Evolutionary conservation across 805 yeast genomes (phyloP).

Genomic region (Kluyveromyces lactis): DNA sequence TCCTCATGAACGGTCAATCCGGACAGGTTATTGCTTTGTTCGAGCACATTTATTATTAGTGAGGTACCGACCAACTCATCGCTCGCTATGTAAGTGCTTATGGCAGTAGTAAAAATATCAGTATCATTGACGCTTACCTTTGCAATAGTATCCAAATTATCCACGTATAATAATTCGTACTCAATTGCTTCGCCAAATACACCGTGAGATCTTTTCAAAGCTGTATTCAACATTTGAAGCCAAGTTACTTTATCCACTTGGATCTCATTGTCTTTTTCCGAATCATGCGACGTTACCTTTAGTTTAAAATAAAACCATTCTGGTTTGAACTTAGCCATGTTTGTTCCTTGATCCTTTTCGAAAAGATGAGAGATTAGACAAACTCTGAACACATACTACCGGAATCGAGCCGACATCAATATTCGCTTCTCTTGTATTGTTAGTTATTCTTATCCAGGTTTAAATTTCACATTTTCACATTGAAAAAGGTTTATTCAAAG

Average conservation of each 20-base stretch:
- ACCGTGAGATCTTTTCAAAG: constrained; percentile 33
- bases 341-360: too few species aligned
- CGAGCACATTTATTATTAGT: constrained; percentile 15
- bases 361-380: too few species aligned
- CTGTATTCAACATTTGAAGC: constrained; percentile 30
- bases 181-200: constrained; percentile 34
- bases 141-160: constrained; percentile 19
- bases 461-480: too few species aligned
- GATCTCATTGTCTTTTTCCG: constrained; percentile 13
- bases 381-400: too few species aligned
- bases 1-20: constrained; percentile 20
- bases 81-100: constrained; percentile 27
- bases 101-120: constrained; percentile 23
- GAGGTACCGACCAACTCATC: constrained; percentile 24
- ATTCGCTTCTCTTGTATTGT: too few species aligned
- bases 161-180: constrained; percentile 22
- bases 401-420: too few species aligned
- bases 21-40: constrained; percentile 16
- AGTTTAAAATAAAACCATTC: constrained; percentile 23
- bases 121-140: constrained; percentile 25
- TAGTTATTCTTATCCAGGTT: too few species aligned
- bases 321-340: not conserved
- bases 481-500: too few species aligned
- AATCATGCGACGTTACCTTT: constrained; percentile 17
- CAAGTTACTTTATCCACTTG: constrained; percentile 31